Conservation (phyloP, 441 rosid species). For the Gossypium gossypioides region DNA sequence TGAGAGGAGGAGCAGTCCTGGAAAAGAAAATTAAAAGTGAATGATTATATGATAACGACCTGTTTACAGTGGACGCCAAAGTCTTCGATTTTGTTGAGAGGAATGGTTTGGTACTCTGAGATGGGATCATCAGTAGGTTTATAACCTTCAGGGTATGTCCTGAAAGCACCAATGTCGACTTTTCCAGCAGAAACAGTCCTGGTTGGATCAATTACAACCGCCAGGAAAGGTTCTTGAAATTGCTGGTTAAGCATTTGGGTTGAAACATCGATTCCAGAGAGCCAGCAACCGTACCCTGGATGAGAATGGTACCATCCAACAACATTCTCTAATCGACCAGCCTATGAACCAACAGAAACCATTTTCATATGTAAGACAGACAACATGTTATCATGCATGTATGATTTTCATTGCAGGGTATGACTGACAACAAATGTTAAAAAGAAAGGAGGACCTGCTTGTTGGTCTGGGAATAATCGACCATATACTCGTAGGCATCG, state of each 20-base stretch:
- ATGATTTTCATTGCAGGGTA: too few relatives aligned
- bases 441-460: slow-evolving; percentile 47
- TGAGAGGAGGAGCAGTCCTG: neutral
- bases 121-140: slow-evolving; percentile 85
- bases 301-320: slow-evolving; percentile 99
- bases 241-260: slow-evolving; percentile 96
- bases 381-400: too few relatives aligned
- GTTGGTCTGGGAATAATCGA: slow-evolving; percentile 83
- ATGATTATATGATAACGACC: slow-evolving; percentile 46
- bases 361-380: too few relatives aligned
- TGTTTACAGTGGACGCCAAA: slow-evolving; percentile 96
- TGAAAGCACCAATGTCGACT: slow-evolving; percentile 96
- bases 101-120: slow-evolving; percentile 91
- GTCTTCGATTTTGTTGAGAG: slow-evolving; percentile 89
- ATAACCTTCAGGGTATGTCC: slow-evolving; percentile 92
- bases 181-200: slow-evolving; percentile 95
- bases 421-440: too few relatives aligned
- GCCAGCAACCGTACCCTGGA: slow-evolving; percentile 99
- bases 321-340: slow-evolving; percentile 86
- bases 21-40: neutral
- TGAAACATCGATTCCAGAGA: slow-evolving; percentile 91
- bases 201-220: slow-evolving; percentile 94
- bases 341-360: slow-evolving; percentile 31
- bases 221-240: slow-evolving; percentile 88
- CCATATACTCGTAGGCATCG: slow-evolving; percentile 97